Evolutionary conservation across 345 rosid species (phyloP).

Genomic region (Limnanthes douglasii): DNA sequence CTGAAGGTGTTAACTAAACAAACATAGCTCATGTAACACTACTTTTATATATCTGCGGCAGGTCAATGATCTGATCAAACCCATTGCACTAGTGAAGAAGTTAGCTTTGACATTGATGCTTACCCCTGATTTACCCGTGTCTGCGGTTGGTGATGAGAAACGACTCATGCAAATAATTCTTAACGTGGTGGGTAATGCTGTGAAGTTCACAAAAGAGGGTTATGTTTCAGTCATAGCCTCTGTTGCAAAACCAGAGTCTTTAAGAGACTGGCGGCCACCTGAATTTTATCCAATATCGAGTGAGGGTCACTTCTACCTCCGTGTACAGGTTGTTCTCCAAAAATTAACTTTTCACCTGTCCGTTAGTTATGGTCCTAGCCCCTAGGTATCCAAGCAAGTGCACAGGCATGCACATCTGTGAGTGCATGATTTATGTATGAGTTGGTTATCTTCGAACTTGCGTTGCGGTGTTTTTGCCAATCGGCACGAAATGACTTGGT

Average conservation of each 20-base stretch:
- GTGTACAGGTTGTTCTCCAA: conserved; percentile 61
- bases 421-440: too few species aligned
- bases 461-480: too few species aligned
- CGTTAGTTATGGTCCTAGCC: too few species aligned
- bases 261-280: conserved; percentile 53
- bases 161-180: conserved; percentile 72
- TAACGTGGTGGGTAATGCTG: conserved; percentile 78
- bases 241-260: conserved; percentile 62
- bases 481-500: too few species aligned
- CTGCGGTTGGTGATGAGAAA: conserved; percentile 76
- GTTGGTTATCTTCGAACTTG: too few species aligned
- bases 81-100: conserved; percentile 72
- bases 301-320: conserved; percentile 63
- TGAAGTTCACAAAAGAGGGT: conserved; percentile 92
- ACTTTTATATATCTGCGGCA: conserved; percentile 9
- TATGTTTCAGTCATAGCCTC: conserved; percentile 50
- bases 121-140: conserved; percentile 67
- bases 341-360: too few species aligned
- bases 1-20: too few species aligned
- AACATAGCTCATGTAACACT: neutral
- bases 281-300: conserved; percentile 38
- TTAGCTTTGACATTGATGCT: conserved; percentile 38
- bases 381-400: too few species aligned
- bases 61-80: conserved; percentile 66
- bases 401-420: too few species aligned